A percentile compares a stretch with the other conserved stretches of the same genome.
Conservation (phyloP, 768 basidiomycete species). For the Lactarius akahatsu region DNA sequence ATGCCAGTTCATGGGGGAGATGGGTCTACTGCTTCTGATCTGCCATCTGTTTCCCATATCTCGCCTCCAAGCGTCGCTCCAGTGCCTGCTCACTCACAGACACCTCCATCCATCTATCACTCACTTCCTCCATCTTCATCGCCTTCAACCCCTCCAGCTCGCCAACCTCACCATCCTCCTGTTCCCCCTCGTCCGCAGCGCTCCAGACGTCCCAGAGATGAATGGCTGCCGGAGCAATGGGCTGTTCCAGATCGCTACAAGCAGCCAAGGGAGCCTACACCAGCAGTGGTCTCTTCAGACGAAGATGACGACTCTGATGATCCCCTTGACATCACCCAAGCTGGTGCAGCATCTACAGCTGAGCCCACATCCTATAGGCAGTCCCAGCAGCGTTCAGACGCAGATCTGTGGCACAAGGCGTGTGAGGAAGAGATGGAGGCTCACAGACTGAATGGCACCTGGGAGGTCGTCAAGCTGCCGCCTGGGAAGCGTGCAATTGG, state of each 20-base stretch:
- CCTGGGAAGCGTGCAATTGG: background rate
- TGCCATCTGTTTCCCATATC: background rate
- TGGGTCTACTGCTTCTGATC: background rate
- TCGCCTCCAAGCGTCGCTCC: background rate
- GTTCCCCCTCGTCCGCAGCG: background rate
- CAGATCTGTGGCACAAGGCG: background rate
- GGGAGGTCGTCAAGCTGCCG: constrained; percentile 1
- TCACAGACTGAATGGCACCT: background rate
- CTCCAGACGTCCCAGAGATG: background rate
- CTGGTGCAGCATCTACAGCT: background rate
- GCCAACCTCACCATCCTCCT: background rate
- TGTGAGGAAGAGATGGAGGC: constrained; percentile 14
- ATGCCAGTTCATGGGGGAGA: background rate
- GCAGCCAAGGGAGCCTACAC: background rate
- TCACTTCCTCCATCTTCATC: background rate
- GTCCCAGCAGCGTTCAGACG: background rate
- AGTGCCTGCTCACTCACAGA: background rate
- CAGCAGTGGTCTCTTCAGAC: background rate
- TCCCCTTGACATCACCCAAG: background rate
- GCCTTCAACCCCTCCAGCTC: background rate
- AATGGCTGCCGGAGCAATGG: background rate
- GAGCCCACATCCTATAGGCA: background rate
- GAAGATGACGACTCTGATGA: background rate
- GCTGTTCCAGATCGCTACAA: background rate
- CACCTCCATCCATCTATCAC: background rate